Base-by-base conservation (phyloP, 2,329 filamentous ascomycete species). In the Harringtonia lauricola region DNA sequence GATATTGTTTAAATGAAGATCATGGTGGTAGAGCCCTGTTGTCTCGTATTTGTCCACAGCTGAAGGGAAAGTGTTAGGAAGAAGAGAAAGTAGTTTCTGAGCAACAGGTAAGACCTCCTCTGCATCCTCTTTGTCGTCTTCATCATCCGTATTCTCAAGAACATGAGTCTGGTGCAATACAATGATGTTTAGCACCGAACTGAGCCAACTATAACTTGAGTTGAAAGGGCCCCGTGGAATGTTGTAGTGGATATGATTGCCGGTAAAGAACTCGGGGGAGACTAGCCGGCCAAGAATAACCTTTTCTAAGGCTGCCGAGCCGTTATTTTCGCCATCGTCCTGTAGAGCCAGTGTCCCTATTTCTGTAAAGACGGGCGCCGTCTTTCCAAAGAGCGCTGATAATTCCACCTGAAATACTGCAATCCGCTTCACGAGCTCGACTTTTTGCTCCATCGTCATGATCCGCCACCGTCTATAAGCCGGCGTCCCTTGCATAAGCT, bases 31-130 rank as follows among this genome's bases (percentile, higher is more conserved):
- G 9, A 67, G 49, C 0, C 55, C 51, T 14, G 56, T 62, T 18
- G 38, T 43, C 46, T 63, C 58, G 7, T 51, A 47, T 4, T 36
- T 69, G 15, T 72, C 70, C 3, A 64, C 63, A 28, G 66, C 64
- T 8, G 18, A 19, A 14, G 38, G 38, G 29, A 40, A 40, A 10
- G 13, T n/a, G 2, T 17, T 14, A 19, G 38, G 29, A 31, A 31
- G 28, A 21, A 40, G 28, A 12, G 28, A 15, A 3, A 14, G 28
- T 28, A 40, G 38, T 33, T 31, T 40, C n/a, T 17, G 17, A 8
- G 38, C 38, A 8, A 40, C 38, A 8, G 28, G 28, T 10, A n/a
- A n/a, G 2, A 21, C 22, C 4, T 15, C 8, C 18, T 40, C 38
- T 3, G 49, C 48, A 9, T 31, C 39, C 22, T 40, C 42, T 38